Evolutionary conservation across 345 rosid species (phyloP), one percentile per base, ranked within the genome.

Genomic region (Salix purpurea): DNA sequence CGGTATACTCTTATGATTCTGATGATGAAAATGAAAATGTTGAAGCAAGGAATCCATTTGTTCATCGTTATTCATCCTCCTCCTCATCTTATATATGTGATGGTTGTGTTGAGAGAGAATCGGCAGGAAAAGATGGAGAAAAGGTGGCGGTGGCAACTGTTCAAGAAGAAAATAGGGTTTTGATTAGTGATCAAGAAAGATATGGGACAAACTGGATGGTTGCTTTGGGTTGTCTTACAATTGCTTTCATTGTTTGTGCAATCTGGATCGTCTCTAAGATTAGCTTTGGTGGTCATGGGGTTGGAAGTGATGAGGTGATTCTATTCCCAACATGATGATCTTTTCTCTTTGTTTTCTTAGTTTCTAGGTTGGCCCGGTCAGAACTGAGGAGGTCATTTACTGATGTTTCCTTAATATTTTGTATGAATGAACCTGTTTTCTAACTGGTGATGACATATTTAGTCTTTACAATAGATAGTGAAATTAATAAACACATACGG

Each of bases 321-420:
- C 74, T 76, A 58, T 78, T 84, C 67, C 90, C 90, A 19, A 87
- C 90, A 21, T 87, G 83, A 21, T 87, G 83, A 87, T 69, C 5
- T 30, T 5, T 44, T 15, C 32, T 52, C 8, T 13, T 28, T 10
- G 7, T 19, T 34, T 48, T 19, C 23, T 67, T 34, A 34, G 0
- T 34, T 18, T 67, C 8, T 69, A 42, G 14, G 14, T 40, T 36
- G 42, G 2, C 42, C 42, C 15, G n/a, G n/a, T n/a, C n/a, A 9
- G 14, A 28, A 7, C 16, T 48, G 46, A 36, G 44, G 44, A 19
- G 69, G 12, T 10, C 28, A 58, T 23, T n/a, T 12, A 10, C 64
- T 58, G 64, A 58, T 58, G 64, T 58, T 58, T 58, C 64, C 64
- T 9, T 56, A 23, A 9, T 56, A n/a, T 56, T 56, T n/a, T 56